phyloP scores from a whole-genome alignment of 352 stramenopile species.

The Pythium vanterpoolii region DNA sequence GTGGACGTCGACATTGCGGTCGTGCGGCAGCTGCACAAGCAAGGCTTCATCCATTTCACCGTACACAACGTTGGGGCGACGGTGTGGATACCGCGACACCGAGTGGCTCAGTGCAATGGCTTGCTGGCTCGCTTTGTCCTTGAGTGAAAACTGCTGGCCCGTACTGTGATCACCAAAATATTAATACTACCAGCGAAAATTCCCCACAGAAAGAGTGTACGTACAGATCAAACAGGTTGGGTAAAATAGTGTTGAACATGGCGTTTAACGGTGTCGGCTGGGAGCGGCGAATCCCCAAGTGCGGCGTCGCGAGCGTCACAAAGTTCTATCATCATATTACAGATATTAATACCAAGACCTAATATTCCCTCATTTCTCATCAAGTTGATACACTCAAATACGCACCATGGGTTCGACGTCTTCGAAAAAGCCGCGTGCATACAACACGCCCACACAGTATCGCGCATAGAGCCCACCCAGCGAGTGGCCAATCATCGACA shows the following conservation, averaged over 20 bases:
- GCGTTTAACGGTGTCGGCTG: slow-evolving; percentile 56
- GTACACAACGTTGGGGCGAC: slow-evolving; percentile 1
- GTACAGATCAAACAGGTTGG: slow-evolving; percentile 66
- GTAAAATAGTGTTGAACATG: slow-evolving; percentile 59
- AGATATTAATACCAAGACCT: neutral
- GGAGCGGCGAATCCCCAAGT: slow-evolving; percentile 68
- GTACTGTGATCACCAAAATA: slow-evolving; percentile 28
- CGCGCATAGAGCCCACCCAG: slow-evolving; percentile 77
- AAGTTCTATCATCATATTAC: slow-evolving; percentile 52
- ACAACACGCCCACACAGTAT: slow-evolving; percentile 69
- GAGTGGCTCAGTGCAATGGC: slow-evolving; percentile 38
- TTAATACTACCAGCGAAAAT: neutral
- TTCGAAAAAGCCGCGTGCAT: slow-evolving; percentile 66
- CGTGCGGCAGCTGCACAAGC: slow-evolving; percentile 4
- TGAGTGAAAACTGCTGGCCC: slow-evolving; percentile 58
- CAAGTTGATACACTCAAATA: neutral
- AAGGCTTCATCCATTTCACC: slow-evolving; percentile 8
- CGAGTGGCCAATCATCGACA: slow-evolving; percentile 78
- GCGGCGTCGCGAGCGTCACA: slow-evolving; percentile 38
- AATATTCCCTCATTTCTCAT: neutral
- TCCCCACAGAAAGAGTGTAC: neutral
- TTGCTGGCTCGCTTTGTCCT: slow-evolving; percentile 45
- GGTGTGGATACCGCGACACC: slow-evolving; percentile 10
- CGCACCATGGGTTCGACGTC: slow-evolving; percentile 65
- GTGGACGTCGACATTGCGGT: neutral